Evolutionary conservation across 2,329 filamentous ascomycete species (phyloP).

Genomic region (Aotearoamyces nothofagi): DNA sequence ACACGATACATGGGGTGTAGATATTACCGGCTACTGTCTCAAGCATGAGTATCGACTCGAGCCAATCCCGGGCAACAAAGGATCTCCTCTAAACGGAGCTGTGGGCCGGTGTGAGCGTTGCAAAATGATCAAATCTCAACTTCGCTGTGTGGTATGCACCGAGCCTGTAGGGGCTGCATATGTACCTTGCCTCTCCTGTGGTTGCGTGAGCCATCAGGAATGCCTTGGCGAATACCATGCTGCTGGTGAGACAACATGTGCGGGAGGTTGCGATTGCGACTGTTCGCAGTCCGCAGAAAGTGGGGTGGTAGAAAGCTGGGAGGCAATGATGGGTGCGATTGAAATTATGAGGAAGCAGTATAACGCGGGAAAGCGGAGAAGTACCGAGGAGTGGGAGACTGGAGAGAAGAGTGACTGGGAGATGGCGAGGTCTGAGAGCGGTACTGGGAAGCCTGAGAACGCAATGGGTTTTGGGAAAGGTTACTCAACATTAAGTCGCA

Average conservation of each 20-base stretch:
- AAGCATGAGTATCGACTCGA: constrained; percentile 48
- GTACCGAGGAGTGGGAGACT: constrained; percentile 3
- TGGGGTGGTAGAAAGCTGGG: constrained; percentile 46
- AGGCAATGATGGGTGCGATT: constrained; percentile 31
- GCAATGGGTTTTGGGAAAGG: constrained; percentile 11
- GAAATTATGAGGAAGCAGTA: constrained; percentile 14
- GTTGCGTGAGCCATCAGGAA: constrained; percentile 42
- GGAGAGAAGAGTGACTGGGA: constrained; percentile 7
- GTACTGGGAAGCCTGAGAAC: constrained; percentile 5
- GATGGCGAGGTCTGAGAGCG: constrained; percentile 13
- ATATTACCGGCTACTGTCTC: constrained; percentile 47
- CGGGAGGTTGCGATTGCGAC: constrained; percentile 49
- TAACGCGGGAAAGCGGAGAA: constrained; percentile 3
- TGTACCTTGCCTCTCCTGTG: constrained; percentile 44
- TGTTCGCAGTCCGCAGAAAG: constrained; percentile 40
- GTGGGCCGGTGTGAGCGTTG: constrained; percentile 34
- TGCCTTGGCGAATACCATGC: constrained; percentile 27
- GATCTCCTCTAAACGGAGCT: constrained; percentile 23
- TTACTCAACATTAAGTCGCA: constrained; percentile 15
- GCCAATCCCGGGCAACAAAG: constrained; percentile 31
- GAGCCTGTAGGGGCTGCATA: constrained; percentile 46
- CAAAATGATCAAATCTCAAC: constrained; percentile 36
- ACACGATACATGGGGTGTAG: constrained; percentile 27
- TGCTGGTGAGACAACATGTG: constrained; percentile 33
- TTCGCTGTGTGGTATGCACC: constrained; percentile 46